Base-by-base conservation (phyloP, 805 yeast species). In the Kluyveromyces wickerhamii region DNA sequence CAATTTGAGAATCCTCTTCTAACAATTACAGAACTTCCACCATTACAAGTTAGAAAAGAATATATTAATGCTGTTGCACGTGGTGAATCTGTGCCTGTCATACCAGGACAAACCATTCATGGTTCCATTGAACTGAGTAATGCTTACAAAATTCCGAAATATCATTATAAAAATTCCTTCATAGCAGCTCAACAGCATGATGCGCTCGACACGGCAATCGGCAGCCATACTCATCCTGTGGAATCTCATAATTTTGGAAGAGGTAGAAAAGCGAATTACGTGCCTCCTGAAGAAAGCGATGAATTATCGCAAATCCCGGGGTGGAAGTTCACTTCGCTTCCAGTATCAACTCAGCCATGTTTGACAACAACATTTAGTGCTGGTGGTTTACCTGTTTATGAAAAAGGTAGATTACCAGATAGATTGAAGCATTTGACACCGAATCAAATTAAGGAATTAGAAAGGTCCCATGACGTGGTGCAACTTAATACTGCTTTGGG, bases 401-500 rank as follows among this genome's bases (percentile, higher is more conserved):
- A 60, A 18, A 54, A 51, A 22, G 45, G 41, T 27, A 48, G 13
- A 32, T 52, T 35, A 30, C 43, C 36, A 39, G 49, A 38, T 48
- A 62, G 59, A 45, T 57, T 36, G 40, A 51, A 34, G 35, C 36
- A 32, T 51, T 54, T 51, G 48, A 52, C 57, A 27, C 54, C 52
- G 48, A 63, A 42, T 54, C 45, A 64, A 20, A 53, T 72, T 15
- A 65, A 57, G 37, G 72, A 69, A 41, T 48, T 71, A 21, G 77
- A 72, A 41, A 67, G 68, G 42, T 41, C 62, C 5, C 78, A 72
- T 39, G 72, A 73, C 27, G 56, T 66, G 7, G 69, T 71, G 19
- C 65, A 66, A 20, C 42, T 67, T 14, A 70, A 70, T 44, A 63
- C 63, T 28, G 63, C 67, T 23, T 43, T 71, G 29, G 64, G 65